A percentile compares a stretch with the other conserved stretches of the same genome.
Evolutionary conservation across 495 filamentous ascomycete genomes (phyloP).

Genomic region (Penicillium simplicissimum): DNA sequence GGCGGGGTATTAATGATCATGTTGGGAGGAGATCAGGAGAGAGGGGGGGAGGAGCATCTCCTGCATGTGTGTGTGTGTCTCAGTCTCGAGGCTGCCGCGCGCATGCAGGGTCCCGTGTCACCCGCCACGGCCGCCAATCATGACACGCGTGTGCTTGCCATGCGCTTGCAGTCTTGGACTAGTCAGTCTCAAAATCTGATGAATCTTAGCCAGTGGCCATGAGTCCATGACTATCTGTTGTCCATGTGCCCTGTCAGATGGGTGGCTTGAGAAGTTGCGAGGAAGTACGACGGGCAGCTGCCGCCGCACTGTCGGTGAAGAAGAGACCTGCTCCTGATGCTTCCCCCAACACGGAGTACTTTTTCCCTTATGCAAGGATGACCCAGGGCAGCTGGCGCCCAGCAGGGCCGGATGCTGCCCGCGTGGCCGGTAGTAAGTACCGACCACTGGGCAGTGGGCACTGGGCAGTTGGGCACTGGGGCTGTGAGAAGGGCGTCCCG

Average conservation of each 20-base stretch:
- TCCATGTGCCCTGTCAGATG: constrained; percentile 1
- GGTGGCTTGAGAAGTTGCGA: background rate
- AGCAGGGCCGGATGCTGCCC: background rate
- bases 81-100: background rate
- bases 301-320: background rate
- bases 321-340: background rate
- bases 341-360: background rate
- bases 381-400: background rate
- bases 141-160: background rate
- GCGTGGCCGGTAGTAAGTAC: background rate
- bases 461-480: too few species aligned
- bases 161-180: constrained; percentile 1
- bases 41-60: background rate
- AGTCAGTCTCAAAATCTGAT: background rate
- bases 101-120: constrained; percentile 6
- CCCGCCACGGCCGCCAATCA: background rate
- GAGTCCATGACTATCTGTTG: background rate
- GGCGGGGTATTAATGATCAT: background rate
- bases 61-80: background rate
- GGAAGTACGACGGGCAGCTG: background rate
- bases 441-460: background rate
- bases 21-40: background rate
- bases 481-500: too few species aligned
- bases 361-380: background rate
- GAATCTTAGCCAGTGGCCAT: background rate